phyloP scores from a whole-genome alignment of 345 rosid genomes.

The Raphanus raphanistrum region DNA sequence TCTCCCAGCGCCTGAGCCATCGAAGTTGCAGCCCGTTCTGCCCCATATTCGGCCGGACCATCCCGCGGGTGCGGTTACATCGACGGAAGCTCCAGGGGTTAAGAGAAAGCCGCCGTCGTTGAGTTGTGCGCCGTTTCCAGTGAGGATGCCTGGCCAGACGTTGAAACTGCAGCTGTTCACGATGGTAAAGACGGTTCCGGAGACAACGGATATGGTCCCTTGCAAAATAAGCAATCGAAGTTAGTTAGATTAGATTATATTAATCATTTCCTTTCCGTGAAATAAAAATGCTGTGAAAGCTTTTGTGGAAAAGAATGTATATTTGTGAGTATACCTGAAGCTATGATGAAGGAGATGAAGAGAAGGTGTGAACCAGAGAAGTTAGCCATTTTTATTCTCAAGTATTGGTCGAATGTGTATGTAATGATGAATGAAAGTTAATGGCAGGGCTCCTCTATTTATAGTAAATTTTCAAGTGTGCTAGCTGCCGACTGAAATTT shows the following conservation, averaged over 20 bases:
- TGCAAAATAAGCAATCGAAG: conserved; percentile 1
- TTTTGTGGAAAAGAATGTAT: neutral
- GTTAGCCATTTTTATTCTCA: conserved; percentile 13
- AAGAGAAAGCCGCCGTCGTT: conserved; percentile 65
- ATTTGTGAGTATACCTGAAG: neutral
- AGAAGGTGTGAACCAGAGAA: neutral
- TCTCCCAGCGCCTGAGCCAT: conserved; percentile 54
- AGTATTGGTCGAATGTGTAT: neutral
- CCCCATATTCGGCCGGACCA: conserved; percentile 95
- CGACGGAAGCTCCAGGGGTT: conserved; percentile 47
- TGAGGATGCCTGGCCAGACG: conserved; percentile 79
- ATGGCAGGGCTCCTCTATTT: conserved; percentile 10
- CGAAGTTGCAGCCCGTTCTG: conserved; percentile 69
- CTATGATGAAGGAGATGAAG: neutral
- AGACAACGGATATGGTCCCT: conserved; percentile 26
- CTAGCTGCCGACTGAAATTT: neutral
- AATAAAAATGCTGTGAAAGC: neutral
- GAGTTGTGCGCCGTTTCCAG: conserved; percentile 48
- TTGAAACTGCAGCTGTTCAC: conserved; percentile 34
- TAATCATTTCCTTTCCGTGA: neutral
- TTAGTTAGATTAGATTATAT: neutral
- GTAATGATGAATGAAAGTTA: neutral
- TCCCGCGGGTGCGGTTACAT: conserved; percentile 53
- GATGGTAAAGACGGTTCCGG: conserved; percentile 23
- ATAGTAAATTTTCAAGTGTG: neutral